phyloP scores from a whole-genome alignment of 2,329 filamentous ascomycete genomes.

The Sporothrix schenckii region DNA sequence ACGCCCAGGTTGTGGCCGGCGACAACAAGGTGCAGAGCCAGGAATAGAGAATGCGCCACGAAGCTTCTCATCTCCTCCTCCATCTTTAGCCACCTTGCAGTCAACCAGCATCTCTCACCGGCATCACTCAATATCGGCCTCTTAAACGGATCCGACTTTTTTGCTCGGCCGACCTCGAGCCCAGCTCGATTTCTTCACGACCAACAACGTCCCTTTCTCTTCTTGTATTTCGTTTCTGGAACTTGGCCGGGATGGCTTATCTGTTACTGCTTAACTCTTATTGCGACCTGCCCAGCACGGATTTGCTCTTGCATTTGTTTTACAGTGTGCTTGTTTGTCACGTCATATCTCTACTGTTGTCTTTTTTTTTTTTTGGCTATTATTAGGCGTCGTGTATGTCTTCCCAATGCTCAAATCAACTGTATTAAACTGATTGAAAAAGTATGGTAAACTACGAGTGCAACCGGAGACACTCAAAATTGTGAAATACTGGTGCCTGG shows the following conservation, averaged over 20 bases:
- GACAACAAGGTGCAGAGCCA: constrained; percentile 86
- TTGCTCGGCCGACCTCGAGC: not conserved
- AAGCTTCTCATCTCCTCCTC: not conserved
- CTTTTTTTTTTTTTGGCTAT: not conserved
- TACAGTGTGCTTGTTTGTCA: not conserved
- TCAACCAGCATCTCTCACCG: too few relatives aligned
- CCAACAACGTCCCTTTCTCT: not conserved
- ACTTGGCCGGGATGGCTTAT: not conserved
- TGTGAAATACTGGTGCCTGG: constrained; percentile 31
- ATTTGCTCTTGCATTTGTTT: not conserved
- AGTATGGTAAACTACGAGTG: too few relatives aligned
- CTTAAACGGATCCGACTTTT: too few relatives aligned
- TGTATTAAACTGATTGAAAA: not conserved
- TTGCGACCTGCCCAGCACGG: not conserved
- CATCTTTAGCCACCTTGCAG: not conserved
- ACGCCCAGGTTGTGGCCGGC: constrained; percentile 84
- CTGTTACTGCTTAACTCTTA: not conserved
- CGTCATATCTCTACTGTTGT: not conserved
- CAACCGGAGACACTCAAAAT: too few relatives aligned
- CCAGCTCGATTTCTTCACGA: too few relatives aligned
- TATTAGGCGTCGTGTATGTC: not conserved
- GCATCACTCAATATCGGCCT: too few relatives aligned
- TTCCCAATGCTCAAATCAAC: constrained; percentile 28
- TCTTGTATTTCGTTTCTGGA: not conserved
- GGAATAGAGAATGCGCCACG: constrained; percentile 47